Evolutionary conservation across 2,329 filamentous ascomycete genomes (phyloP).

Genomic region (Colletotrichum theobromicola): DNA sequence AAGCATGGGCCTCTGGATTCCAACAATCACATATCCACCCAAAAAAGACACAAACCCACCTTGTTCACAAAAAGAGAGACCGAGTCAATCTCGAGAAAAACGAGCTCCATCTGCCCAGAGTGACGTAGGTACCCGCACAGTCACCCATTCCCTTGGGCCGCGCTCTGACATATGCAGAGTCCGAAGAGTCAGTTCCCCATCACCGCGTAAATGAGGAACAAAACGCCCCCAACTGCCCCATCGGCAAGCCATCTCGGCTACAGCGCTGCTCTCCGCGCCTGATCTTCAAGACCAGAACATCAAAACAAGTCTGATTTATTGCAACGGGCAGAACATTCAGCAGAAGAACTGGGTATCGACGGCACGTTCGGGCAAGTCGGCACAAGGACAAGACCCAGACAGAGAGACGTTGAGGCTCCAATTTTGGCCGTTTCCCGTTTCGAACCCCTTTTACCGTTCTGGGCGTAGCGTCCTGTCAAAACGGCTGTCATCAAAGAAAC

Average conservation of each 20-base stretch:
- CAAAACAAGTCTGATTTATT: neutral
- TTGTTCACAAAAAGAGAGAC: neutral
- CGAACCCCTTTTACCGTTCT: neutral
- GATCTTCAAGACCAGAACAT: neutral
- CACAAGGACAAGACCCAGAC: neutral
- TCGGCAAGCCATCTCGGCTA: neutral
- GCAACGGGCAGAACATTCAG: neutral
- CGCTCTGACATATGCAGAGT: neutral
- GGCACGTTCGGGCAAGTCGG: neutral
- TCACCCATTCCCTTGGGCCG: slow-evolving; percentile 10
- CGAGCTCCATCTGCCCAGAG: slow-evolving; percentile 1
- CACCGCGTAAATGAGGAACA: neutral
- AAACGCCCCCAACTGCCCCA: neutral
- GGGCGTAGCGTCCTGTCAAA: slow-evolving; percentile 12
- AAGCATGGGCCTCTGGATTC: neutral
- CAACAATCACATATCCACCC: neutral
- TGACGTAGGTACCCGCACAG: slow-evolving; percentile 15
- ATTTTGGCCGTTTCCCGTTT: neutral
- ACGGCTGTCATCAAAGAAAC: neutral
- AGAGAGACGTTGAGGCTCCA: neutral
- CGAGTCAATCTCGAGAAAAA: neutral
- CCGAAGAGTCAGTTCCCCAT: neutral
- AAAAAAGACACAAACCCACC: neutral
- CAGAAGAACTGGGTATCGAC: neutral
- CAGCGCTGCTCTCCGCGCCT: neutral